Evolutionary conservation across 139 green algal species (phyloP).

Genomic region (Tetraselmis chui): DNA sequence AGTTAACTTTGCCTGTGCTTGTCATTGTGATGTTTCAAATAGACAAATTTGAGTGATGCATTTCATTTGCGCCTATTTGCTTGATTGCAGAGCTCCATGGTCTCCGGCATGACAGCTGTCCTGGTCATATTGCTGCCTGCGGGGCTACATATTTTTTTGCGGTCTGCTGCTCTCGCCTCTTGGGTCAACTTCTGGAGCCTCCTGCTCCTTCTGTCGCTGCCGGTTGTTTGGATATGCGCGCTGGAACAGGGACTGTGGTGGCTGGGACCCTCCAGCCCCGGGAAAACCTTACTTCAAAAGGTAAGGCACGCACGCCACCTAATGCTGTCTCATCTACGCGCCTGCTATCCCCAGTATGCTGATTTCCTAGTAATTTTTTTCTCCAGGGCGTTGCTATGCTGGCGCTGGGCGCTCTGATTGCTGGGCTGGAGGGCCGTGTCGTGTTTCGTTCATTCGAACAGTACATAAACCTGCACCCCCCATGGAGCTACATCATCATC

Average conservation of each 20-base stretch:
- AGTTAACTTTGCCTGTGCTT: too few relatives aligned
- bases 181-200: conserved; percentile 61
- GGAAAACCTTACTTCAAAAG: neutral
- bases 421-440: conserved; percentile 80
- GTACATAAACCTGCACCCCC: conserved; percentile 82
- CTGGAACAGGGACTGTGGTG: conserved; percentile 17
- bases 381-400: conserved; percentile 28
- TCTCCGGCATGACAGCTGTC: conserved; percentile 43
- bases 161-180: conserved; percentile 42
- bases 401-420: conserved; percentile 36
- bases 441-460: conserved; percentile 82
- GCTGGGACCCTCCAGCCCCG: neutral
- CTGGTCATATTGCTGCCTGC: conserved; percentile 48
- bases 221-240: conserved; percentile 46
- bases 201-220: conserved; percentile 54
- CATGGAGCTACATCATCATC: conserved; percentile 82
- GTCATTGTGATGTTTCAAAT: too few relatives aligned
- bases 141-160: conserved; percentile 50
- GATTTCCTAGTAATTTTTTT: conserved; percentile 11
- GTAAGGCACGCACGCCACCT: neutral
- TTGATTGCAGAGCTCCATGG: conserved; percentile 39
- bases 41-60: too few relatives aligned
- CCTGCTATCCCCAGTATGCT: conserved; percentile 14
- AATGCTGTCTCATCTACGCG: conserved; percentile 8
- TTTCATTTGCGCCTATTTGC: too few relatives aligned